Evolutionary conservation across 768 basidiomycete genomes (phyloP), one percentile per base, ranked within the genome.

Genomic region (Leccinum incarnatum): DNA sequence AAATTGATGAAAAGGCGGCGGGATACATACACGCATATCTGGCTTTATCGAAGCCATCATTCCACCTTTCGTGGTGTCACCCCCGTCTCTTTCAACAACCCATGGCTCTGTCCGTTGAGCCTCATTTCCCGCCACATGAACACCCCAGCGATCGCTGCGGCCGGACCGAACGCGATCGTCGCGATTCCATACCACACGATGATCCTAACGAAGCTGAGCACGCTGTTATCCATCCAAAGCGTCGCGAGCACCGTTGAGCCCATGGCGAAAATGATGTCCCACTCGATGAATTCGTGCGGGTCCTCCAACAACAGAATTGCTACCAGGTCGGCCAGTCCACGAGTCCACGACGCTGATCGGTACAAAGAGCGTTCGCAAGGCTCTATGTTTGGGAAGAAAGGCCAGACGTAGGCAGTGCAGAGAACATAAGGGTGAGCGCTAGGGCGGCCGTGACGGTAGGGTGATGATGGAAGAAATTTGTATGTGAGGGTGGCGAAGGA

Each of bases 71-170:
- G 36, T 29, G 57, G 23, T 7, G 23, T 42, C 46, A 45, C 61
- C 19, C 8, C 12, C 11, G 21, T 47, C 23, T 25, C 23, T 25
- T 47, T 4, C 21, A 25, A 12, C 23, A 47, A 21, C 11, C 14
- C 17, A 25, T 47, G 45, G 15, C 6, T 25, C 15, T n/a, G 45
- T 27, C 49, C 37, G 34, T 75, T 65, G 11, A 76, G 59, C 15
- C 66, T 23, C 3, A 3, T 65, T 85, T 82, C 57, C 81, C 1
- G 74, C 81, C 81, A 82, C 42, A 83, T 67, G 32, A 78, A 72
- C 2, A 79, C 72, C 2, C 77, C 82, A 19, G 75, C 69, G 30
- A 83, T 66, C 1, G 81, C 78, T 30, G 84, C 83, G 12, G 83
- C 81, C 5, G 81, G 83, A 3, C 83, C 84, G 25, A 83, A 36